phyloP scores from a whole-genome alignment of 2,329 filamentous ascomycete genomes.

The Neonectria hederae region DNA sequence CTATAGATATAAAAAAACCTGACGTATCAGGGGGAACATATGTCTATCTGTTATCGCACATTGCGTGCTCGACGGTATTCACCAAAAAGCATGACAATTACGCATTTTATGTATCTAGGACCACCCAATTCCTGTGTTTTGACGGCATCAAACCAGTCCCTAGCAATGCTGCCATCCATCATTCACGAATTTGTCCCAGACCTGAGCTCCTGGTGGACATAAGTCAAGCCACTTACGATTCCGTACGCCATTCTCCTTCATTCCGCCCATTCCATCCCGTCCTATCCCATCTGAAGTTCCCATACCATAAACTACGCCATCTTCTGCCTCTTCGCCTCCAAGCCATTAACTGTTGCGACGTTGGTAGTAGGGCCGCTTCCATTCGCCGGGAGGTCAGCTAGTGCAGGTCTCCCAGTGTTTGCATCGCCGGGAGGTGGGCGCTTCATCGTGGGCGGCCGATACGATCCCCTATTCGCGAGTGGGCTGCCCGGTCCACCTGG shows the following conservation, averaged over 20 bases:
- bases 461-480: conserved; percentile 66
- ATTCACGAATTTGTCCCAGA: conserved; percentile 28
- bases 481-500: conserved; percentile 65
- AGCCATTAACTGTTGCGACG: conserved; percentile 36
- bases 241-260: conserved; percentile 28
- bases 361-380: conserved; percentile 38
- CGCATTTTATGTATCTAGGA: not conserved
- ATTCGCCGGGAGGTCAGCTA: conserved; percentile 63
- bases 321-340: conserved; percentile 64
- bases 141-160: not conserved
- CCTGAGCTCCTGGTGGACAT: conserved; percentile 33
- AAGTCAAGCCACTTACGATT: conserved; percentile 1
- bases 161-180: conserved; percentile 23
- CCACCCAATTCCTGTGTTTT: not conserved
- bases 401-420: conserved; percentile 50
- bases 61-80: not conserved
- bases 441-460: conserved; percentile 69
- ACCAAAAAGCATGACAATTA: not conserved
- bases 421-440: conserved; percentile 52
- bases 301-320: conserved; percentile 44
- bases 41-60: not conserved
- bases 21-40: not conserved
- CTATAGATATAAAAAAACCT: not conserved
- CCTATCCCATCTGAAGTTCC: not conserved
- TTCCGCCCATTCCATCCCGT: conserved; percentile 14